Evolutionary conservation across 331 rosid species (phyloP).

Genomic region (Rosa hybrid): DNA sequence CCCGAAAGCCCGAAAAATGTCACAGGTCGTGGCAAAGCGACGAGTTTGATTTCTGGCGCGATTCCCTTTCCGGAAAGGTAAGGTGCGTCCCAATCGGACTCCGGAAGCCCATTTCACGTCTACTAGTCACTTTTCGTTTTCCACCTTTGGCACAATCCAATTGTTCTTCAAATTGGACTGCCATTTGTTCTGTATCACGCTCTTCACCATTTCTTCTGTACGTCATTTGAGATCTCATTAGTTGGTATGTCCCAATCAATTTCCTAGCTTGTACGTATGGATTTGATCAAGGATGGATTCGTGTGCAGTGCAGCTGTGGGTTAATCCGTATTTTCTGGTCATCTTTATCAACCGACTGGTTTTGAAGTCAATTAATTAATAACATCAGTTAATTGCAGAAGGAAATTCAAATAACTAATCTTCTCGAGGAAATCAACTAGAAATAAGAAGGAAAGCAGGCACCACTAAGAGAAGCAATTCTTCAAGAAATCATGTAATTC

Average conservation of each 20-base stretch:
- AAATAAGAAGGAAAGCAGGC: background rate
- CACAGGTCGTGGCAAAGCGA: too few relatives aligned
- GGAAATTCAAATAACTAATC: background rate
- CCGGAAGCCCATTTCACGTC: too few relatives aligned
- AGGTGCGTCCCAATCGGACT: too few relatives aligned
- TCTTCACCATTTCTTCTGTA: background rate
- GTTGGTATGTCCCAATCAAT: background rate
- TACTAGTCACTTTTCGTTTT: too few relatives aligned
- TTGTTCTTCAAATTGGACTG: too few relatives aligned
- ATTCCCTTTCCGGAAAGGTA: too few relatives aligned
- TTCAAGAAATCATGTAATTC: background rate
- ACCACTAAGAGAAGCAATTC: background rate
- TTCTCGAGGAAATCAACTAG: background rate
- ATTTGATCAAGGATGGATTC: background rate
- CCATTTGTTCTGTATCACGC: too few relatives aligned
- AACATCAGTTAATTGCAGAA: background rate
- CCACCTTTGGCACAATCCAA: too few relatives aligned
- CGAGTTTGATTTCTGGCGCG: too few relatives aligned
- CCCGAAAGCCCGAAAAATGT: too few relatives aligned
- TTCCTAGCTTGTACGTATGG: background rate
- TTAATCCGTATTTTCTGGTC: background rate
- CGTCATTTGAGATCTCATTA: background rate
- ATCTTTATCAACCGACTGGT: background rate
- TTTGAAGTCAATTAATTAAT: background rate
- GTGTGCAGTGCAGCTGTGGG: background rate